Evolutionary conservation across 2,329 filamentous ascomycete genomes (phyloP).

Genomic region (Diaporthe sp.): DNA sequence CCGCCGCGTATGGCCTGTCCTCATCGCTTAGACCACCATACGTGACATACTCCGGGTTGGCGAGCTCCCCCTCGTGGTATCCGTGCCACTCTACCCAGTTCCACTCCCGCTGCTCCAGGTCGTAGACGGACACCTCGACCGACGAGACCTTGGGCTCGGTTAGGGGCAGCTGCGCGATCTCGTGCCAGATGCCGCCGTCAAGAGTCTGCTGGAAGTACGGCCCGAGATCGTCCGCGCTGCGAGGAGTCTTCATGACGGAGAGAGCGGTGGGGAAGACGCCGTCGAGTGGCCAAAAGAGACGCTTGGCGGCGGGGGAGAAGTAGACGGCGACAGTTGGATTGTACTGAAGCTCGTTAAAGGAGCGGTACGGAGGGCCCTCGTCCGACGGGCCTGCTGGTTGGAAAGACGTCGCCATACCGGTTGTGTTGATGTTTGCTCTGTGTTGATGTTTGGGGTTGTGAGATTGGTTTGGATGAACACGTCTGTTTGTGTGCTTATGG

Average conservation of each 20-base stretch:
- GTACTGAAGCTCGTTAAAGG: conserved; percentile 42
- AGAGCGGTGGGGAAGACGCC: conserved; percentile 45
- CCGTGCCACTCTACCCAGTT: conserved; percentile 46
- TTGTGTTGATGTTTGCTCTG: conserved; percentile 3
- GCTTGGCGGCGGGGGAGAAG: conserved; percentile 42
- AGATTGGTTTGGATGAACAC: too few species aligned
- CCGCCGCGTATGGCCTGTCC: conserved; percentile 40
- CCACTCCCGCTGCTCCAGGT: conserved; percentile 46
- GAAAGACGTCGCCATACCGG: not conserved
- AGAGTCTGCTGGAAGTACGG: conserved; percentile 44
- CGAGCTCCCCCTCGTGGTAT: conserved; percentile 37
- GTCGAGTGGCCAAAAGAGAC: conserved; percentile 46
- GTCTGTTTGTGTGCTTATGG: too few species aligned
- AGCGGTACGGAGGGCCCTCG: conserved; percentile 41
- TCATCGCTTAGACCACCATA: conserved; percentile 44
- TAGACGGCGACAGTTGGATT: conserved; percentile 34
- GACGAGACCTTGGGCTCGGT: conserved; percentile 49
- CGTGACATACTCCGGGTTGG: conserved; percentile 40
- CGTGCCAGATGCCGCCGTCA: conserved; percentile 45
- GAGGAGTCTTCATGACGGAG: conserved; percentile 44
- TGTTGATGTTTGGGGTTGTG: too few species aligned
- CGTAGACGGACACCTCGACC: conserved; percentile 42
- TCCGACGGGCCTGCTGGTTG: conserved; percentile 4
- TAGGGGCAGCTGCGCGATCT: conserved; percentile 46
- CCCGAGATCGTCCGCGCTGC: conserved; percentile 43